Base-by-base conservation (phyloP, 1,284 basidiomycete species). In the Termitomyces sp. region DNA sequence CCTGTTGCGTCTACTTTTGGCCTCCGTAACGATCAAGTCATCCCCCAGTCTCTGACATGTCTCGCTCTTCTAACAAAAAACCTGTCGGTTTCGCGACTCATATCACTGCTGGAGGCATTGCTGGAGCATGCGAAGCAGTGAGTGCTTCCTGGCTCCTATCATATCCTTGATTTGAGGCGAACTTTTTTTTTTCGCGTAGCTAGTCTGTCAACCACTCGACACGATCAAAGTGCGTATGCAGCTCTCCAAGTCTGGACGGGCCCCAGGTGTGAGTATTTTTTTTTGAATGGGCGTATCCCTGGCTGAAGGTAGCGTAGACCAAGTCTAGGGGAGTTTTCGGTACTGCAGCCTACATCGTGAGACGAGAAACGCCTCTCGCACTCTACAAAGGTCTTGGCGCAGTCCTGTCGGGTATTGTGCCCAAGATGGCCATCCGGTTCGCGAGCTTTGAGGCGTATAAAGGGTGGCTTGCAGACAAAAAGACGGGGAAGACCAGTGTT, bases 151-250 rank as follows among this genome's bases (percentile, higher is more conserved):
- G 39, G 36, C 38, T 31, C 34, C 39, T 47, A 49, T 46, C 60
- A 50, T 41, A 17, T 28, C 9, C 21, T 15, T 26, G 2, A 24
- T 13, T 10, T 31, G 38, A 53, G 30, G 10, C 17, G 26, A 31
- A 39, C 17, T 17, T 45, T 26, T 12, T 10, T 17, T 44, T 26
- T 10, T 10, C 7, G 28, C 40, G 48, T 49, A 91, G 89, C 68
- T 90, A 61, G 79, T 72, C 66, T 92, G 88, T 68, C 88, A 90
- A 67, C 90, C 92, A 3, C 82, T 98, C 45, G 96, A 98, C 72
- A 98, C 95, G 30, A 98, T 98, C 80, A 98, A 98, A 79, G 95
- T 95, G 62, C 91, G 95, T 50, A 98, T 98, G 95, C 95, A 98
- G 75, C 86, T 98, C 54, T 93, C 90, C 53, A 84, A 77, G 69